phyloP scores from a whole-genome alignment of 352 stramenopile species.

The Hyaloperonospora brassicae region DNA sequence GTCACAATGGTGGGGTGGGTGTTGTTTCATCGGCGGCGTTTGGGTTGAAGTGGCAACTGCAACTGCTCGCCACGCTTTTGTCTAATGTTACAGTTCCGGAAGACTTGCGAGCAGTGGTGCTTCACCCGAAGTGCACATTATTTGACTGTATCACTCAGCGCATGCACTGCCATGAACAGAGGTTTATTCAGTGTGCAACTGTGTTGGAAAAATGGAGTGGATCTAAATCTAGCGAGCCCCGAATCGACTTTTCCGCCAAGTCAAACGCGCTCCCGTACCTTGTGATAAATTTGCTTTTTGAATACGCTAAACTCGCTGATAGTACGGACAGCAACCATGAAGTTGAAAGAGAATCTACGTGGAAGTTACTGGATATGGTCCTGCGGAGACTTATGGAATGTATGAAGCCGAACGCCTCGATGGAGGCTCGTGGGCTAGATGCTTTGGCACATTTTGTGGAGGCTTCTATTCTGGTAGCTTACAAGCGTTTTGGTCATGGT shows the following conservation, averaged over 20 bases:
- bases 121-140: conserved; percentile 47
- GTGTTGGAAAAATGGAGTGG: conserved; percentile 27
- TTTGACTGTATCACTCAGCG: conserved; percentile 19
- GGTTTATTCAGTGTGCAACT: conserved; percentile 13
- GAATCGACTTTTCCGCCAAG: conserved; percentile 35
- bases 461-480: conserved; percentile 13
- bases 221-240: conserved; percentile 4
- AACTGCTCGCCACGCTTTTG: conserved; percentile 33
- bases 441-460: conserved; percentile 18
- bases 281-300: conserved; percentile 39
- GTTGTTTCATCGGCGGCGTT: conserved; percentile 18
- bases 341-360: conserved; percentile 4
- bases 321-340: conserved; percentile 12
- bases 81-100: conserved; percentile 8
- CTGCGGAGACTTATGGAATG: conserved; percentile 13
- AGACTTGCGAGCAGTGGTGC: conserved; percentile 26
- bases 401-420: neutral
- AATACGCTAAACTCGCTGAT: conserved; percentile 29
- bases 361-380: conserved; percentile 12
- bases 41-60: conserved; percentile 42
- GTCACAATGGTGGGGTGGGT: conserved; percentile 4
- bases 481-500: conserved; percentile 8
- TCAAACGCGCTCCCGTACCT: conserved; percentile 28
- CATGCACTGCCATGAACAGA: conserved; percentile 22
- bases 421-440: conserved; percentile 3